Evolutionary conservation across 345 rosid species (phyloP).

Genomic region (Aegle marmelos): DNA sequence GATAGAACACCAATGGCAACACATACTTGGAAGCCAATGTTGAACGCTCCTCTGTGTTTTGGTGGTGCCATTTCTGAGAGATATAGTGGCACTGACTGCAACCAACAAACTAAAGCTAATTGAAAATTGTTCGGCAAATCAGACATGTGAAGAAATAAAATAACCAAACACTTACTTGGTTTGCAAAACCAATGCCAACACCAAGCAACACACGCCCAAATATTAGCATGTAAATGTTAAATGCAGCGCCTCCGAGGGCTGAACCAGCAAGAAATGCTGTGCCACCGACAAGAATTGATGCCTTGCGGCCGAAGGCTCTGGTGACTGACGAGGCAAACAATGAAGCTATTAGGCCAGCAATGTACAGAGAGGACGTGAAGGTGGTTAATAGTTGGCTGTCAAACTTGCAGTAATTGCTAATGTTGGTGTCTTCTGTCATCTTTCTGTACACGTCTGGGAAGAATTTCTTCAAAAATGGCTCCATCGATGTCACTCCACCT

Average conservation of each 20-base stretch:
- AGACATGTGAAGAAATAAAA: no score
- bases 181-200: constrained; percentile 68
- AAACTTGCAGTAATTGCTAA: constrained; percentile 49
- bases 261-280: constrained; percentile 58
- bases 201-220: constrained; percentile 71
- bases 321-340: constrained; percentile 60
- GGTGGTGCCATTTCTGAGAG: constrained; percentile 88
- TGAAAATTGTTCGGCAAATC: background rate
- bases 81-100: constrained; percentile 78
- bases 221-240: constrained; percentile 54
- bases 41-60: constrained; percentile 71
- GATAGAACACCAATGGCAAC: constrained; percentile 53
- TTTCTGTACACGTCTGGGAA: constrained; percentile 42
- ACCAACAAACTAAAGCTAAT: background rate
- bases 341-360: constrained; percentile 60
- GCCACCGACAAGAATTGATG: constrained; percentile 59
- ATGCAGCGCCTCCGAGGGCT: constrained; percentile 55
- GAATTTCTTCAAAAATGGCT: constrained; percentile 34
- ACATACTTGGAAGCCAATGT: constrained; percentile 66
- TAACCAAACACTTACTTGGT: constrained; percentile 44
- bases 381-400: constrained; percentile 34
- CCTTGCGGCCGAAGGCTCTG: constrained; percentile 56
- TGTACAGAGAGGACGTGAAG: constrained; percentile 58
- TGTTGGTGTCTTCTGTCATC: constrained; percentile 18
- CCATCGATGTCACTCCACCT: constrained; percentile 35